Percentiles rank a stretch among this genome's conserved stretches.
phyloP scores from a whole-genome alignment of 768 basidiomycete species.

The Pleurotus tuoliensis region DNA sequence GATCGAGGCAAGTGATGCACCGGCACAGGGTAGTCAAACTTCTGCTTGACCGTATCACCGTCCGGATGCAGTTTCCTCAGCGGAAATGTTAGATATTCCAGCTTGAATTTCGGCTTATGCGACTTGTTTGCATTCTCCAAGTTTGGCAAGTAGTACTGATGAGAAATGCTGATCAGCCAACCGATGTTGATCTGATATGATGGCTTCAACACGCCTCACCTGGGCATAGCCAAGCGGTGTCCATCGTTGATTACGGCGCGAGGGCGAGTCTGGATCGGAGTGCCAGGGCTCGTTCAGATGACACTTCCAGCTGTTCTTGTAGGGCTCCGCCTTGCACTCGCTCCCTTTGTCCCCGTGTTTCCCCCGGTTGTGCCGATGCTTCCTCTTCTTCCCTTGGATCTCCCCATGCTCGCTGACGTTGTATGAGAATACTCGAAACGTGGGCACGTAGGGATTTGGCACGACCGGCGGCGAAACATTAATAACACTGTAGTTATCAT shows the following conservation, averaged over 20 bases:
- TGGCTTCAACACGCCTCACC: conserved; percentile 37
- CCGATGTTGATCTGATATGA: conserved; percentile 11
- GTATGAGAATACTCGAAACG: conserved; percentile 78
- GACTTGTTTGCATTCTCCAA: conserved; percentile 45
- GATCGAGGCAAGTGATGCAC: conserved; percentile 47
- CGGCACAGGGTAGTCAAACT: conserved; percentile 51
- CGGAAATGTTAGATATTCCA: conserved; percentile 76
- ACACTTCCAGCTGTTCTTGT: conserved; percentile 63
- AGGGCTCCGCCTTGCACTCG: conserved; percentile 45
- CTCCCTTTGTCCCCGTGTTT: conserved; percentile 38
- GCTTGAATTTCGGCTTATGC: conserved; percentile 55
- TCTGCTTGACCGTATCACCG: conserved; percentile 15
- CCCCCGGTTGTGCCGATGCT: conserved; percentile 48
- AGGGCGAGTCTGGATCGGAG: conserved; percentile 64
- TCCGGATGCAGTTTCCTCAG: conserved; percentile 37
- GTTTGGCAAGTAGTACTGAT: conserved; percentile 64
- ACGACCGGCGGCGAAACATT: conserved; percentile 82
- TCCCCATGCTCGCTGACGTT: conserved; percentile 49
- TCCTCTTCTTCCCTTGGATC: conserved; percentile 32
- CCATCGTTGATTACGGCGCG: conserved; percentile 64
- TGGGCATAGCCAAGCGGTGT: conserved; percentile 83
- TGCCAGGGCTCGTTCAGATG: conserved; percentile 55
- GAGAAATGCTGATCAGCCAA: conserved; percentile 10
- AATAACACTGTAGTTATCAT: conserved; percentile 69
- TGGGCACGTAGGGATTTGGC: conserved; percentile 83